Base-by-base conservation (phyloP, 192 early-diverging fungal species). In the Coemansia sp. region DNA sequence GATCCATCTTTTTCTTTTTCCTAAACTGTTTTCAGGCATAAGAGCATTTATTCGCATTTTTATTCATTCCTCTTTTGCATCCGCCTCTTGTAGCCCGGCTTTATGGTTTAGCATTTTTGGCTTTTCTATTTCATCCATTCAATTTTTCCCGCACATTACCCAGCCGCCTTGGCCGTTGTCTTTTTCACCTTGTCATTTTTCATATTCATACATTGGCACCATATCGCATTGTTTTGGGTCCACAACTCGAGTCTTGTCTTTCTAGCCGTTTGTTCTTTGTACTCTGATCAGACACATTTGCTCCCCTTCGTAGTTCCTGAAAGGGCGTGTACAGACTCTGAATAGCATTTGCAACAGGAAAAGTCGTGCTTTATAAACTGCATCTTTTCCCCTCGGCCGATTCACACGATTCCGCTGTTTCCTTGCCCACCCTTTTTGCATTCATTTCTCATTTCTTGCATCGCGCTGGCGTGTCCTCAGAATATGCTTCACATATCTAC, bases 401-500 rank as follows among this genome's bases (percentile, higher is more conserved):
- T 49, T 19, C 19, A 9, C 48, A 20, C 48, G 18, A 49, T 49
- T 49, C 48, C 48, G 16, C 48, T 49, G 19, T 49, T 49, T 19
- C 48, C 48, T 9, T 16, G n/a, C n/a, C 19, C 52, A 11, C 52
- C 26, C 23, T 29, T 54, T 53, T 14, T 54, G 37, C 47, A 29
- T 38, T 60, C 18, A 52, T 38, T 38, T 26, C 38, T 41, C 56
- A 23, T 20, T 22, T 7, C 37, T 39, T 57, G 37, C 56, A 57
- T 41, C 4, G 18, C 56, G 19, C 37, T 39, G 10, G 53, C 13
- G 22, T 29, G 29, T 26, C 53, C 29, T n/a, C 53, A 54, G 26
- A 54, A 27, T 50, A 73, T 73, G 71, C 62, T 73, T 38, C 66
- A 54, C 18, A 67, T 73, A 47, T 62, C 61, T 3, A 61, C 61